Conservation (phyloP, 148 eudicot genomes). For the Chenopodium album region DNA sequence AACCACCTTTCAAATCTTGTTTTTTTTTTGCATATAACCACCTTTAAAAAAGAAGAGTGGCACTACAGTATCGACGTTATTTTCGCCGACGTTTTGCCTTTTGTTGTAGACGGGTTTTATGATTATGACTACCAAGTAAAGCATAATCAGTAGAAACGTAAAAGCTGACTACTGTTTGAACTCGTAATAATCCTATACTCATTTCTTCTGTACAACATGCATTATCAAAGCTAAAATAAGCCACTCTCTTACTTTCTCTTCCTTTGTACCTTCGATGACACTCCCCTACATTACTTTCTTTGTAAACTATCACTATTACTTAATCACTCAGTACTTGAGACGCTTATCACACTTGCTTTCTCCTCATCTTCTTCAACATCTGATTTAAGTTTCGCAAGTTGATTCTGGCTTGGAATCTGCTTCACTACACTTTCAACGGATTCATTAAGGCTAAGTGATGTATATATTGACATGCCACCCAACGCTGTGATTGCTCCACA, state of each 20-base stretch:
- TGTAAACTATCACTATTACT: background rate
- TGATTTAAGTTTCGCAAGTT: slow-evolving; percentile 44
- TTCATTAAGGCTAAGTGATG: slow-evolving; percentile 54
- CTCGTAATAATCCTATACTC: background rate
- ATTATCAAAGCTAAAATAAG: slow-evolving; percentile 2
- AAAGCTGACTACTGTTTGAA: background rate
- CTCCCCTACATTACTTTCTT: background rate
- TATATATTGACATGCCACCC: slow-evolving; percentile 81
- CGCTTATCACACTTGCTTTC: slow-evolving; percentile 33
- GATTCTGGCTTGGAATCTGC: slow-evolving; percentile 38
- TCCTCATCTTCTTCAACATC: slow-evolving; percentile 41
- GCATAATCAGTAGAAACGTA: background rate
- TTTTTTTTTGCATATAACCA: too few species aligned
- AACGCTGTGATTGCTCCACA: slow-evolving; percentile 73
- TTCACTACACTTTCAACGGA: slow-evolving; percentile 29
- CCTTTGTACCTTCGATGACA: background rate
- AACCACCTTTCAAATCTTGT: too few species aligned
- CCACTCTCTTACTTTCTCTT: background rate
- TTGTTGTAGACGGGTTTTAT: too few species aligned
- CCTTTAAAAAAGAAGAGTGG: too few species aligned
- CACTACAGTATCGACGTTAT: too few species aligned
- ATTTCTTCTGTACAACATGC: slow-evolving; percentile 23
- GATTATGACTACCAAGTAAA: too few species aligned
- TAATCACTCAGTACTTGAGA: slow-evolving; percentile 34
- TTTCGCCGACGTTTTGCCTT: too few species aligned